phyloP scores from a whole-genome alignment of 2,329 filamentous ascomycete species.

The Chalaropsis thielavioides region DNA sequence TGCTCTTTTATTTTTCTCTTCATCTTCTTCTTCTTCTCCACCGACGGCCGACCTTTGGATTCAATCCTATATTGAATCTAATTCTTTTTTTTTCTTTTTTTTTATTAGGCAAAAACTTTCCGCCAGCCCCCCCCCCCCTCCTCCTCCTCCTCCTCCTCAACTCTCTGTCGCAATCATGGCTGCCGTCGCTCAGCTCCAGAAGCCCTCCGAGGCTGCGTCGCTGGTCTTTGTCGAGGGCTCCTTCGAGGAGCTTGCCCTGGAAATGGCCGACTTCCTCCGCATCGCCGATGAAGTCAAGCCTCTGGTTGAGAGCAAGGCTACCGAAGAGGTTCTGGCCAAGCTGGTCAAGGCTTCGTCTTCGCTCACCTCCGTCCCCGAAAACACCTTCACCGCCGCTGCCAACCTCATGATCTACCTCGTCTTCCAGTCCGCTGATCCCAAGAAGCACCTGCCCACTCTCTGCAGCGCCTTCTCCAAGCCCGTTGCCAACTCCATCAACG shows the following conservation, averaged over 20 bases:
- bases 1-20: background rate
- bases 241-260: slow-evolving; percentile 83
- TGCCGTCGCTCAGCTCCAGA: slow-evolving; percentile 26
- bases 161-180: slow-evolving; percentile 22
- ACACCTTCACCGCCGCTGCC: slow-evolving; percentile 91
- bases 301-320: slow-evolving; percentile 57
- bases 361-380: slow-evolving; percentile 79
- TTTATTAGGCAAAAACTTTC: too few species aligned
- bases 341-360: slow-evolving; percentile 64
- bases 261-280: slow-evolving; percentile 91
- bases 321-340: slow-evolving; percentile 81
- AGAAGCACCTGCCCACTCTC: slow-evolving; percentile 73
- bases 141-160: slow-evolving; percentile 10
- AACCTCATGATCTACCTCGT: slow-evolving; percentile 93
- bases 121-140: slow-evolving; percentile 9
- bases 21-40: slow-evolving; percentile 10
- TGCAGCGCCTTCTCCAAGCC: slow-evolving; percentile 83
- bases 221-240: slow-evolving; percentile 73
- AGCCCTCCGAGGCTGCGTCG: slow-evolving; percentile 28
- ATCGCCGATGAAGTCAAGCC: slow-evolving; percentile 63
- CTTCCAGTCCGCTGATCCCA: slow-evolving; percentile 68
- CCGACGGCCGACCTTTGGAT: slow-evolving; percentile 4
- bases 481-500: slow-evolving; percentile 72
- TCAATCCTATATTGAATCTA: background rate
- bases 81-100: background rate